Evolutionary conservation across 352 stramenopile species (phyloP).

Genomic region (Phytophthora multivora): DNA sequence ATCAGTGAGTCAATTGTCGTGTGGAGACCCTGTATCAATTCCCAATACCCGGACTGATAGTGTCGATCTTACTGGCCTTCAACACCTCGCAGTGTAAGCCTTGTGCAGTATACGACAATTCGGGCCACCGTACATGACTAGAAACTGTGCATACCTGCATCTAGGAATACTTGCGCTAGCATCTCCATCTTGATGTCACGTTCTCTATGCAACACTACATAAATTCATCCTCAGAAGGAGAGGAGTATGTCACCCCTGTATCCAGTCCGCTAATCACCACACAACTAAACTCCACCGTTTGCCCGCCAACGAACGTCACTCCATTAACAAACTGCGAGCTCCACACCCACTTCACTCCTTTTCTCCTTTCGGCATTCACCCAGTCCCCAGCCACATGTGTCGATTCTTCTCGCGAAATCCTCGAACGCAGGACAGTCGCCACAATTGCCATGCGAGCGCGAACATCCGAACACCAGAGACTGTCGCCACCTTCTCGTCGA

Average conservation of each 20-base stretch:
- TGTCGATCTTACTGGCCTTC: too few species aligned
- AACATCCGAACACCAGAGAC: slow-evolving; percentile 20
- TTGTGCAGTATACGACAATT: too few species aligned
- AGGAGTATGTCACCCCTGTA: slow-evolving; percentile 52
- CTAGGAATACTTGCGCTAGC: too few species aligned
- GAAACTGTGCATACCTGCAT: too few species aligned
- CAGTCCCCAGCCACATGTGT: slow-evolving; percentile 47
- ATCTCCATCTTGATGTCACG: background rate
- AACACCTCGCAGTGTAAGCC: too few species aligned
- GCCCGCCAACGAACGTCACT: slow-evolving; percentile 77
- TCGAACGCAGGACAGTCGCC: slow-evolving; percentile 25
- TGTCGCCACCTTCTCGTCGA: slow-evolving; percentile 14
- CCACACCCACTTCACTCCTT: background rate
- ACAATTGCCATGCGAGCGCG: slow-evolving; percentile 40
- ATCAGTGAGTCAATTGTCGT: too few species aligned
- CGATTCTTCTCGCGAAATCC: slow-evolving; percentile 33
- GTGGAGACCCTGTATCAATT: too few species aligned
- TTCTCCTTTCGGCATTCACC: slow-evolving; percentile 36
- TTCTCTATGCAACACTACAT: background rate
- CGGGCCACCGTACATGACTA: too few species aligned
- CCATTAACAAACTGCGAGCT: slow-evolving; percentile 55
- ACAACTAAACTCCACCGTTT: slow-evolving; percentile 38
- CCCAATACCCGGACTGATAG: too few species aligned
- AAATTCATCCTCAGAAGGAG: slow-evolving; percentile 21
- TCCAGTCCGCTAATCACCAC: slow-evolving; percentile 58